These are phyloP conservation scores for Metschnikowia santaceciliae DNA, from an alignment of 805 yeast species.

Conservation along the genomic window DNA sequence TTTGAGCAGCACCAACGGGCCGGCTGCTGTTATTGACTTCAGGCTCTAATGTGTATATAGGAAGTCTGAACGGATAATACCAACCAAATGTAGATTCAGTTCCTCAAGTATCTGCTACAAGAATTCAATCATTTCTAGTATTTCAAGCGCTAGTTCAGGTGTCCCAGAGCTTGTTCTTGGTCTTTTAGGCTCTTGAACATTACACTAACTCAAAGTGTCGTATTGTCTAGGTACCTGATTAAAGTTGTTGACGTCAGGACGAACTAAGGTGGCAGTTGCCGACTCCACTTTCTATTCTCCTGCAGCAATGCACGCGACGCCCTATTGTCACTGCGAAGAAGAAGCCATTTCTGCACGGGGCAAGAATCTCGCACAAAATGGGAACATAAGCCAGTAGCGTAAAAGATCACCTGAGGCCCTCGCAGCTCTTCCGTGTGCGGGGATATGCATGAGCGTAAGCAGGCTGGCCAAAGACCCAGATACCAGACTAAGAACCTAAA, in stretches of 20 bases:
- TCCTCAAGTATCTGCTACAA: too few relatives aligned
- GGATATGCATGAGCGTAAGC: not conserved
- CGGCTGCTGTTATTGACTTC: conserved; percentile 63
- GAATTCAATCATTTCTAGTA: too few relatives aligned
- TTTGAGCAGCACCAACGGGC: conserved; percentile 71
- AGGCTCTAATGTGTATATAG: conserved; percentile 18
- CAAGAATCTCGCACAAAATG: not conserved
- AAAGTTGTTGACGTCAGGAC: not conserved
- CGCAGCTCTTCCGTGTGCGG: too few relatives aligned
- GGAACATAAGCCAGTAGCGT: not conserved
- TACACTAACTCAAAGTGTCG: too few relatives aligned
- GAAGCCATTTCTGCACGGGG: not conserved
- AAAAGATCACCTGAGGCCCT: too few relatives aligned
- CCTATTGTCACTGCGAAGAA: not conserved
- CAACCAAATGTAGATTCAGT: not conserved
- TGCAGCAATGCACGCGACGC: not conserved
- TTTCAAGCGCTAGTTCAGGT: too few relatives aligned
- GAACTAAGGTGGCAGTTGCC: not conserved
- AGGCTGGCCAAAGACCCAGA: not conserved
- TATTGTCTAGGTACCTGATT: not conserved
- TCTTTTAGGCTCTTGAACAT: too few relatives aligned
- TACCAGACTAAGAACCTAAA: too few relatives aligned
- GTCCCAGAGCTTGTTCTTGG: too few relatives aligned
- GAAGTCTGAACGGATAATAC: not conserved
- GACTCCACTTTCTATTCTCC: not conserved